Evolutionary conservation across 1,284 basidiomycete species (phyloP).

Genomic region (Vanrija sp.): DNA sequence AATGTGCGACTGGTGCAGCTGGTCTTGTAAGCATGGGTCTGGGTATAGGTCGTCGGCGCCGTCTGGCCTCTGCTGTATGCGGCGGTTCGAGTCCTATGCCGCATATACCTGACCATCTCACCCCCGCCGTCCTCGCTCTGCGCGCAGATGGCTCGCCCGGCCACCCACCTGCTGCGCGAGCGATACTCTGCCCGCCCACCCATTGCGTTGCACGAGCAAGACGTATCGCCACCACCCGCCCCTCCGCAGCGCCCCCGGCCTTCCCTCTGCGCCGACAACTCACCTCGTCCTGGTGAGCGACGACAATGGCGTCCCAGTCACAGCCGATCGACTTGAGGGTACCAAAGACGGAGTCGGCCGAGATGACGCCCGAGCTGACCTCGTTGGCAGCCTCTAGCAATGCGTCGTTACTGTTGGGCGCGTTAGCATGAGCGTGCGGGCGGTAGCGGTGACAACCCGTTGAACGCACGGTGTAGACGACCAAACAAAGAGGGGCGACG

Average conservation of each 20-base stretch:
- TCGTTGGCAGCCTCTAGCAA: slow-evolving; percentile 24
- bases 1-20: slow-evolving; percentile 41
- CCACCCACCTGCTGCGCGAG: too few species aligned
- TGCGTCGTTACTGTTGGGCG: slow-evolving; percentile 21
- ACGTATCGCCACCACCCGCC: too few species aligned
- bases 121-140: too few species aligned
- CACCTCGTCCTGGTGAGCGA: slow-evolving; percentile 92
- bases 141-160: too few species aligned
- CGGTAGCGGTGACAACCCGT: background rate
- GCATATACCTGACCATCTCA: too few species aligned
- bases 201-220: too few species aligned
- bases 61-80: too few species aligned
- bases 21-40: background rate
- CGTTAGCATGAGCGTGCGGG: background rate
- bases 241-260: too few species aligned
- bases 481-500: slow-evolving; percentile 42
- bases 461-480: slow-evolving; percentile 34
- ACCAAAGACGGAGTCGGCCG: slow-evolving; percentile 35
- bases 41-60: too few species aligned
- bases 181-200: too few species aligned
- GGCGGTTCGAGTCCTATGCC: too few species aligned
- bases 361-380: slow-evolving; percentile 29
- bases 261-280: slow-evolving; percentile 34
- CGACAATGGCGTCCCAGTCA: slow-evolving; percentile 57
- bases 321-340: slow-evolving; percentile 38